Base-by-base conservation (phyloP, 1,284 basidiomycete genomes). In the Calocybe gambosa region DNA sequence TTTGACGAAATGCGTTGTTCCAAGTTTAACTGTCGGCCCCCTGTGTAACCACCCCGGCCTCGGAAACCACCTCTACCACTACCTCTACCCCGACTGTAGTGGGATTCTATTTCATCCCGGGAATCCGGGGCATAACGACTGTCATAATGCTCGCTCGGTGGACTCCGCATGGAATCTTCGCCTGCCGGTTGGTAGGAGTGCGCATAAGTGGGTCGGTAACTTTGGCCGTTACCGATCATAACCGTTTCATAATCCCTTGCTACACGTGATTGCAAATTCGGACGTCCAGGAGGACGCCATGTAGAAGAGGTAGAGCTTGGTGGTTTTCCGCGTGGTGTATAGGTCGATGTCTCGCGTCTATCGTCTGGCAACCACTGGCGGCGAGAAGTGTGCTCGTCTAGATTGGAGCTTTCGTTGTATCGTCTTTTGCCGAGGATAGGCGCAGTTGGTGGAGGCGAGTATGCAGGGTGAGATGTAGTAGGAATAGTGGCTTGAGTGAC, bases 1-100 rank as follows among this genome's bases (percentile, higher is more conserved):
- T 39, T 39, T 23, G 44, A 45, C 16, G 58, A 55, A 19, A 60
- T 55, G 19, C 58, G 56, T 18, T 59, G 49, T 34, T 59, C 56
- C 15, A 60, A 43, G 33, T 52, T 52, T 12, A 50, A 34, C 21
- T 44, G 28, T 18, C 42, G 47, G 31, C n/a, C 15, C 6, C 31
- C 31, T 34, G 3, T 8, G 38, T 55, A 51, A 33, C 47, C 33
- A 40, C 50, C 47, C 20, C 54, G 43, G 23, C 52, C 49, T 40
- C 55, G 45, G 42, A 49, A 44, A 34, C 40, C 39, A 23, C 25
- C 25, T 5, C 13, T 34, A 7, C 31, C n/a, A 4, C 31, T 21
- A 5, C 37, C 39, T 26, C 45, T 46, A 15, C 42, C 45, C 23
- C 39, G 41, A 20, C 31, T 33, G 8, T 39, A 16, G 7, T 39